Base-by-base conservation (phyloP, 1,139 yeast species). In the Nakaseomyces uthaithaninus region DNA sequence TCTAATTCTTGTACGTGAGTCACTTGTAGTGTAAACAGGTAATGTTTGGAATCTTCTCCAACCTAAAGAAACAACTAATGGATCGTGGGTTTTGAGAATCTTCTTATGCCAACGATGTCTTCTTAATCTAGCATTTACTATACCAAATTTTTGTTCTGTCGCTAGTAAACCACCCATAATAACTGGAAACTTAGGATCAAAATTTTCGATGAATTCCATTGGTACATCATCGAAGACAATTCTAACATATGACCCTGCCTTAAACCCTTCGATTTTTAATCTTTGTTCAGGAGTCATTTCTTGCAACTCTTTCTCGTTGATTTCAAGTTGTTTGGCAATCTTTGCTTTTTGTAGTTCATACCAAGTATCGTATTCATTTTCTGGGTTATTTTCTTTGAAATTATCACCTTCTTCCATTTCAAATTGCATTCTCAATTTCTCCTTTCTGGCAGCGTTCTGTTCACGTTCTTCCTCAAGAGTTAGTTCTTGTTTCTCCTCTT, bases 51-150 rank as follows among this genome's bases (percentile, higher is more conserved):
- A 93, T 63, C 99, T 74, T 67, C 99, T 77, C 99, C 98, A 93
- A 26, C 99, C 99, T 38, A 93, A 68, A 0, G 97, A 89, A 39
- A 93, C 63, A 47, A 93, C 86, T 50, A 93, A 71, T 1, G 99
- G 98, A 66, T 93, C 99, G 59, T 86, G 94, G 8, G 97, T 78
- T 64, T 93, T 93, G 54, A 93, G 71, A 42, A 93, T 86, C 70
- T 87, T 87, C 60, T 89, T 91, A 65, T 91, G 97, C 99, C 99
- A 93, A 69, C 98, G 80, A 61, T 93, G 99, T 63, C 96, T 80
- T 75, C 95, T 86, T 50, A 93, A 77, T 66, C 97, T 79, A 40
- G 86, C 95, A 59, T 85, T 91, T 69, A 87, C 73, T 53, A 84
- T 81, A 11, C 98, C 99, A 59, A 89, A 91, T 59, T 95, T 74